phyloP scores from a whole-genome alignment of 148 eudicot genomes.

The Cornus suecica region DNA sequence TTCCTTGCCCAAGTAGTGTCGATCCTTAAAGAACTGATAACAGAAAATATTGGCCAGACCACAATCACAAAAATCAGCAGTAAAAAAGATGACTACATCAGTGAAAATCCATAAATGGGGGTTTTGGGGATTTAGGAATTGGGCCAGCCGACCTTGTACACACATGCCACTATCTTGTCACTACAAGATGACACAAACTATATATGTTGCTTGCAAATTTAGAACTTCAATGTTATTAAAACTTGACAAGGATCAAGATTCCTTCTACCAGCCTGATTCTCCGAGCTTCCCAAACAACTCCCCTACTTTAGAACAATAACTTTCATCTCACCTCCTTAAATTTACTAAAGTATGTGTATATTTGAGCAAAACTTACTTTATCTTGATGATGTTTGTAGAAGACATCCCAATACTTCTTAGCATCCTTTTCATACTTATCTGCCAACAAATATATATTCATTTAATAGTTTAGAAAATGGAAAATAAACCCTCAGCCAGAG shows the following conservation, averaged over 20 bases:
- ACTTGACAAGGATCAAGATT: not conserved
- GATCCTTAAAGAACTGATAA: slow-evolving; percentile 91
- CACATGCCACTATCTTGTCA: slow-evolving; percentile 1
- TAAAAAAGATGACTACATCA: not conserved
- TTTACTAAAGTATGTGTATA: too few relatives aligned
- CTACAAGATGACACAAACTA: slow-evolving; percentile 2
- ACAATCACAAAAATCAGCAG: not conserved
- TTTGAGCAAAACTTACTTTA: slow-evolving; percentile 42
- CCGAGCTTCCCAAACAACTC: not conserved
- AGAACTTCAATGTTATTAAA: not conserved
- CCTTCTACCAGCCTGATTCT: not conserved
- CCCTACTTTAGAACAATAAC: slow-evolving; percentile 5
- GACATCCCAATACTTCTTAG: slow-evolving; percentile 91
- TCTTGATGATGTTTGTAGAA: slow-evolving; percentile 96
- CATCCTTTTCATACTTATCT: slow-evolving; percentile 95
- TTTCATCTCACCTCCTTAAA: too few relatives aligned
- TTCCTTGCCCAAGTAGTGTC: slow-evolving; percentile 96
- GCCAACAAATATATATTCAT: slow-evolving; percentile 28
- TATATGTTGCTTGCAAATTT: not conserved
- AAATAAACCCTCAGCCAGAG: not conserved
- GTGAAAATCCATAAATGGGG: not conserved
- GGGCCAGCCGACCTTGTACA: not conserved
- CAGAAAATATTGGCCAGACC: slow-evolving; percentile 9
- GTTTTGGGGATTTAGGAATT: not conserved
- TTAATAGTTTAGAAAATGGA: slow-evolving; percentile 9